Evolutionary conservation across 164 flowering plant genomes (phyloP).

Genomic region (Aristolochia contorta): DNA sequence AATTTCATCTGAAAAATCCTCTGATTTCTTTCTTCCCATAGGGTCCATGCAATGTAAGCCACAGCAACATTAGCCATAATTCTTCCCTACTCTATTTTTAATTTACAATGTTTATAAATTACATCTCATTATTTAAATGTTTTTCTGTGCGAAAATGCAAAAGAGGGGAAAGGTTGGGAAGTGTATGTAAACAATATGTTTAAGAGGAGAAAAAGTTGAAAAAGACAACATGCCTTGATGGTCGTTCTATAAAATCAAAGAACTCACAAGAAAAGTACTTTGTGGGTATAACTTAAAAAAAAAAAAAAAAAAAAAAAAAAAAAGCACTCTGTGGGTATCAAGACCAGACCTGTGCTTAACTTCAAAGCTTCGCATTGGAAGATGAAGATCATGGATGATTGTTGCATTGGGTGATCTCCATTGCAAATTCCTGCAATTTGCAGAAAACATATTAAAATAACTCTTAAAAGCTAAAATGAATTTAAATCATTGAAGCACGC

Average conservation of each 20-base stretch:
- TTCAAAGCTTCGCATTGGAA: slow-evolving; percentile 87
- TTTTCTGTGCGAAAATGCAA: too few species aligned
- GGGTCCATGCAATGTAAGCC: too few species aligned
- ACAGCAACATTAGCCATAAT: too few species aligned
- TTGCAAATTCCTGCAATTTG: slow-evolving; percentile 29
- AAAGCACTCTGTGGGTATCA: neutral
- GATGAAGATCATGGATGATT: slow-evolving; percentile 58
- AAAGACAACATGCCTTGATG: neutral
- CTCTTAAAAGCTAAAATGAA: neutral
- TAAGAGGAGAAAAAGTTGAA: neutral
- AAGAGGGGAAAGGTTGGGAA: neutral
- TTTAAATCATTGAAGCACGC: neutral
- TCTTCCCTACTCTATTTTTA: too few species aligned
- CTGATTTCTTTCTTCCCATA: too few species aligned
- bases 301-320: neutral
- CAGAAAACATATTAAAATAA: neutral
- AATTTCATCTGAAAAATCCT: too few species aligned
- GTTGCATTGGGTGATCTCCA: slow-evolving; percentile 69
- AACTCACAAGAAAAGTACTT: too few species aligned
- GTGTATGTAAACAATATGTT: neutral
- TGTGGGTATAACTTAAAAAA: too few species aligned
- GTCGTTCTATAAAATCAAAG: neutral
- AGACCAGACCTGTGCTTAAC: slow-evolving; percentile 56
- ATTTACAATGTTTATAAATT: too few species aligned
- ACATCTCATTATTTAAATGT: too few species aligned